Base-by-base conservation (phyloP, 1,139 yeast species). In the Debaryomyces udenii region DNA sequence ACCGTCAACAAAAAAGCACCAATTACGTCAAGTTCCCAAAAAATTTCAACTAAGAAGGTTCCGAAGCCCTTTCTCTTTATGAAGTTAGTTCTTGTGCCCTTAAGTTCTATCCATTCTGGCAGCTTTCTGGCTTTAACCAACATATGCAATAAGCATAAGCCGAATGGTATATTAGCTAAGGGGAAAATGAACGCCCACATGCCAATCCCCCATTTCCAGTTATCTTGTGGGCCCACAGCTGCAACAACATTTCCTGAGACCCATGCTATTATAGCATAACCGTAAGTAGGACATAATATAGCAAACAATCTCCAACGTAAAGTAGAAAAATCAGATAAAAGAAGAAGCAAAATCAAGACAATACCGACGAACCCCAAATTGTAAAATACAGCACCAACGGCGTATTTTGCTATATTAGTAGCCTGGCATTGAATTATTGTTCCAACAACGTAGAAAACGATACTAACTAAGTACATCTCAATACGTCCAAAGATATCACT, bases 201-300 rank as follows among this genome's bases (percentile, higher is more conserved):
- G 20, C 70, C 68, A 56, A 60, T 64, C 34, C 52, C 50, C 69
- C 70, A 65, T 28, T 46, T 35, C 31, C 39, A 34, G 31, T 43
- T 28, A n/a, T 27, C 13, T 9, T 15, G 27, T 4, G 42, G 38
- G 14, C 38, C 39, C 13, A 51, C 39, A n/a, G 53, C 51, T 10
- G 44, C 40, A 18, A 52, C 41, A 10, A 82, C 61, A 49, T 78
- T 66, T 53, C 87, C 89, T 27, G 78, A 61, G 37, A 81, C 67
- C 89, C 89, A 83, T 7, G 88, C 81, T 57, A 80, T 82, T 61
- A 83, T 80, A 48, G 83, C 75, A 51, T 71, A 80, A 1, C 89
- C 87, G 50, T 76, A 64, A 2, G 84, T 77, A 13, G 87, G 86
- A 18, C 78, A 65, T 47, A 80, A 75, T 24, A 80, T 73, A 47